Percentiles rank a stretch among this genome's conserved stretches.
Conservation (phyloP, 441 rosid species). For the Pelargonium fulgidum region DNA sequence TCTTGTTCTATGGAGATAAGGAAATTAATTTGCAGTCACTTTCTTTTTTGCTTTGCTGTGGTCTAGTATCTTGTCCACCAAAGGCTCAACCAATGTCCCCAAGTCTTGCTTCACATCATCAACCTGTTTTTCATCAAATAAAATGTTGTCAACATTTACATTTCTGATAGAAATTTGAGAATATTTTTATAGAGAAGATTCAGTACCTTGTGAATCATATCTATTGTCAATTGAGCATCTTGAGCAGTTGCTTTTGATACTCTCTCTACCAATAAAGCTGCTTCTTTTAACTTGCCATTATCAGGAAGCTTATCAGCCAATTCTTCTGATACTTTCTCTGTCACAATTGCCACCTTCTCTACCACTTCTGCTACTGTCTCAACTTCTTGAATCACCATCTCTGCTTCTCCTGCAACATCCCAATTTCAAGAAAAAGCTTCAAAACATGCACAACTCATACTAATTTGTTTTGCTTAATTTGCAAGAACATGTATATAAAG, state of each 20-base stretch:
- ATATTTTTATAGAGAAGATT: not conserved
- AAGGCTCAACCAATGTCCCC: constrained; percentile 46
- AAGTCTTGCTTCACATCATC: constrained; percentile 47
- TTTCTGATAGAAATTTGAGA: not conserved
- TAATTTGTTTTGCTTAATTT: not conserved
- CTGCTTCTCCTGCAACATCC: constrained; percentile 40
- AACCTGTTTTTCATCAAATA: constrained; percentile 28
- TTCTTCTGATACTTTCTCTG: constrained; percentile 42
- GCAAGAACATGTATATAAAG: not conserved
- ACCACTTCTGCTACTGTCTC: constrained; percentile 55
- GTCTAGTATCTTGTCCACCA: constrained; percentile 24
- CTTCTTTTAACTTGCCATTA: constrained; percentile 41
- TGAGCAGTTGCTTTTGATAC: constrained; percentile 52
- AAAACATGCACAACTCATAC: not conserved
- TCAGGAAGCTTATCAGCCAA: constrained; percentile 44
- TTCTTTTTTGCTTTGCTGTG: not conserved
- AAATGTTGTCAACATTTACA: not conserved
- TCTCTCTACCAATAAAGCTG: constrained; percentile 43
- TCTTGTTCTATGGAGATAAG: too few relatives aligned
- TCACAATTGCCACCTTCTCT: constrained; percentile 51
- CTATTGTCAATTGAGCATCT: constrained; percentile 41
- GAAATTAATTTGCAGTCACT: too few relatives aligned
- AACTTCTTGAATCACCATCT: constrained; percentile 34
- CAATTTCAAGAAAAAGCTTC: not conserved
- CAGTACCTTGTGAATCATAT: constrained; percentile 48